These are phyloP conservation scores for Lagenidium sp. DNA, from an alignment of 352 stramenopile genomes.

Conservation along the genomic window DNA sequence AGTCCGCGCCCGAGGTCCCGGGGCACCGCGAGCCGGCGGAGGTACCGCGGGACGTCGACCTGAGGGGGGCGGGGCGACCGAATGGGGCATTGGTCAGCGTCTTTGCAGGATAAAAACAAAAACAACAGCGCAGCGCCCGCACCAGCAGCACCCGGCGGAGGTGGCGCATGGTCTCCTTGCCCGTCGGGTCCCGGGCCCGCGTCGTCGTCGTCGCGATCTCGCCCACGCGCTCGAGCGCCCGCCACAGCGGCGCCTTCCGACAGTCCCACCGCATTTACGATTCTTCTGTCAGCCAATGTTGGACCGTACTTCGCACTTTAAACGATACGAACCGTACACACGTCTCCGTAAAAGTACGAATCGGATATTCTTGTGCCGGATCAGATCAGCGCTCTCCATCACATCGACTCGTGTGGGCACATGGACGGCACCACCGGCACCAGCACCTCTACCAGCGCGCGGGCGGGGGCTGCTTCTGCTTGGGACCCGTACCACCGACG, in stretches of 20 bases:
- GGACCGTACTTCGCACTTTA: not conserved
- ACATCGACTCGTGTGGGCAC: not conserved
- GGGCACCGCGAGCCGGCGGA: slow-evolving; percentile 8
- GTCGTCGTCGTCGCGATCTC: not conserved
- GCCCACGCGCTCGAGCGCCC: not conserved
- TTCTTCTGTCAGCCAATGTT: not conserved
- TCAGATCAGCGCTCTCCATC: not conserved
- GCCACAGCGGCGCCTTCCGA: not conserved
- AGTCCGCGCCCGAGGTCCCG: slow-evolving; percentile 2
- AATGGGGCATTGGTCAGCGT: not conserved
- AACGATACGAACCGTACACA: too few species aligned
- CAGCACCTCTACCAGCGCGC: not conserved
- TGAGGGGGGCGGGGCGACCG: too few species aligned
- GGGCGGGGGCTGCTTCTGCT: not conserved
- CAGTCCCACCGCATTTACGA: not conserved
- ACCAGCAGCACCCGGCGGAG: not conserved
- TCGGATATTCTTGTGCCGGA: not conserved
- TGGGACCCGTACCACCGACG: not conserved
- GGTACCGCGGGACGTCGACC: slow-evolving; percentile 16
- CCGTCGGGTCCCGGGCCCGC: not conserved
- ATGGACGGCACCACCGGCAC: not conserved
- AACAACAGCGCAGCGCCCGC: not conserved
- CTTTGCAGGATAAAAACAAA: not conserved
- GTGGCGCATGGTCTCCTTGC: not conserved
- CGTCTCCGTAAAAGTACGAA: too few species aligned